phyloP scores from a whole-genome alignment of 2,329 filamentous ascomycete genomes.

The Colletotrichum agaves region DNA sequence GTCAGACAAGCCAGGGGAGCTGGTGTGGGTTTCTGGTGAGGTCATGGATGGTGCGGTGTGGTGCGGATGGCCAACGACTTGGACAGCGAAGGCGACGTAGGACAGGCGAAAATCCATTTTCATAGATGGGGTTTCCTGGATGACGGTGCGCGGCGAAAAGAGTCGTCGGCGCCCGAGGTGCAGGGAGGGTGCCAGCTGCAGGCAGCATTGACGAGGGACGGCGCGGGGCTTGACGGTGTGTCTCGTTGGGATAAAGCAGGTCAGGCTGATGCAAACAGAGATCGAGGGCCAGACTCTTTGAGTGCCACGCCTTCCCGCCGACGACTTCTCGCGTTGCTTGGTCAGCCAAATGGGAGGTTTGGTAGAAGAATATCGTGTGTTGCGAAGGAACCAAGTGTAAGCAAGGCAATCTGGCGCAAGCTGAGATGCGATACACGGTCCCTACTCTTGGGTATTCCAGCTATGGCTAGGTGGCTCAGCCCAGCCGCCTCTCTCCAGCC shows the following conservation, averaged over 20 bases:
- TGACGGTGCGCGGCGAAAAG: conserved; percentile 20
- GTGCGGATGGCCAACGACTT: not conserved
- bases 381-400: not conserved
- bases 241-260: conserved; percentile 18
- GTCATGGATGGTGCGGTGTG: conserved; percentile 7
- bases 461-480: not conserved
- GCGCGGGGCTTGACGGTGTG: conserved; percentile 23
- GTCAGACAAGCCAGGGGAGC: conserved; percentile 16
- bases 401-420: not conserved
- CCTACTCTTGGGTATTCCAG: not conserved
- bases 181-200: conserved; percentile 32
- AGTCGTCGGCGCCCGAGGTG: conserved; percentile 3
- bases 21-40: conserved; percentile 22
- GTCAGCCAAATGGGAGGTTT: no score
- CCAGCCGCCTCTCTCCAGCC: conserved; percentile 6
- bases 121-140: conserved; percentile 14
- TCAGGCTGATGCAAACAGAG: not conserved
- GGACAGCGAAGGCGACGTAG: not conserved
- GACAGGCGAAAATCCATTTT: conserved; percentile 4
- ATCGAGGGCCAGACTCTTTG: not conserved
- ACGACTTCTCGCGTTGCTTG: no score
- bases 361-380: not conserved
- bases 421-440: not conserved
- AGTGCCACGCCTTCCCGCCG: no score
- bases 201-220: conserved; percentile 16